A percentile compares a stretch with the other conserved stretches of the same genome.
phyloP scores from a whole-genome alignment of 768 basidiomycete species.

The Rubroboletus satanas region DNA sequence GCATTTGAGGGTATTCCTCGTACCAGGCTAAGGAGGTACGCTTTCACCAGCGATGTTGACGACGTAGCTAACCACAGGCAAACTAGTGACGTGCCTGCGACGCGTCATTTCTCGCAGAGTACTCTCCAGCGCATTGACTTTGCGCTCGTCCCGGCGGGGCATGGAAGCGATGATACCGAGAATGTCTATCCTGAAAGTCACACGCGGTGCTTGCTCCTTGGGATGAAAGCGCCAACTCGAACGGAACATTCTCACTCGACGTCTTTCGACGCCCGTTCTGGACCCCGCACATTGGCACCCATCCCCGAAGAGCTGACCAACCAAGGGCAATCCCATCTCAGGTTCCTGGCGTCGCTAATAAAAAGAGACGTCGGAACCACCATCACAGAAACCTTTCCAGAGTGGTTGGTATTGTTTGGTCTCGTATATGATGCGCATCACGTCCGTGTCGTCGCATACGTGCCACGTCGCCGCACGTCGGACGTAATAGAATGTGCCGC shows the following conservation, averaged over 20 bases:
- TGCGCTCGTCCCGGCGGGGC: constrained; percentile 7
- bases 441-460: constrained; percentile 19
- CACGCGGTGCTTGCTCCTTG: constrained; percentile 15
- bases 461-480: constrained; percentile 12
- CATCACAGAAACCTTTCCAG: constrained; percentile 13
- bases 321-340: constrained; percentile 9
- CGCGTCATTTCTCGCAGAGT: neutral
- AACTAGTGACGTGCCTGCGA: constrained; percentile 5
- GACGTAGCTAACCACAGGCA: constrained; percentile 2
- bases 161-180: neutral
- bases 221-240: constrained; percentile 9
- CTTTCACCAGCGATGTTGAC: neutral
- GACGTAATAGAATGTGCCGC: constrained; percentile 8
- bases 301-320: constrained; percentile 15
- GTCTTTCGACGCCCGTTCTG: neutral
- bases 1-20: constrained; percentile 17
- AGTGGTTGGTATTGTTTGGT: constrained; percentile 27
- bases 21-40: constrained; percentile 18
- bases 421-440: constrained; percentile 18
- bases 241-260: neutral
- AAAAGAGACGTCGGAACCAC: neutral
- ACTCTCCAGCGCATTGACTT: constrained; percentile 8
- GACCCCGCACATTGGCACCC: neutral
- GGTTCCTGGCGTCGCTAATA: constrained; percentile 10
- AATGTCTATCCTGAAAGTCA: neutral